These are phyloP conservation scores for Phialemonium atrogriseum DNA, from an alignment of 2,329 filamentous ascomycete genomes.

Conservation along the genomic window DNA sequence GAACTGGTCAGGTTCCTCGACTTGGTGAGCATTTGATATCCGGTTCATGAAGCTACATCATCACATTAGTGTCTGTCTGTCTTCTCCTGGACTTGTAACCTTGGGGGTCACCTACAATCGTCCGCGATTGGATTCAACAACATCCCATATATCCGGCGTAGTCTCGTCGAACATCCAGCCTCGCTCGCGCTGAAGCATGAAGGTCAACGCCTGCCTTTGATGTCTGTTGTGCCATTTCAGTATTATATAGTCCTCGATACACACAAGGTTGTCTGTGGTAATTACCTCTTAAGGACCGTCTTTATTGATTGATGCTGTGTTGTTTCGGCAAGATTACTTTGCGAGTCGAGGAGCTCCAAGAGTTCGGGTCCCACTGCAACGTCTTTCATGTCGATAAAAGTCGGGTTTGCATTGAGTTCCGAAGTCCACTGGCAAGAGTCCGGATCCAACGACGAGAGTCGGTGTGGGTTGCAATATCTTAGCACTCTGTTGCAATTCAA, in stretches of 20 bases:
- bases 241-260: no score
- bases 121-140: constrained; percentile 10
- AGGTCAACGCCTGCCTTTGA: constrained; percentile 33
- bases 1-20: constrained; percentile 24
- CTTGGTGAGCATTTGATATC: constrained; percentile 18
- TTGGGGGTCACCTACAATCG: constrained; percentile 11
- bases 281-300: constrained; percentile 16
- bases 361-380: constrained; percentile 10
- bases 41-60: constrained; percentile 24
- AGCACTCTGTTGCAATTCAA: constrained; percentile 15
- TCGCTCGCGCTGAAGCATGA: constrained; percentile 28
- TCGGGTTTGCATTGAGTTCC: constrained; percentile 4
- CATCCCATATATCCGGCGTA: constrained; percentile 25
- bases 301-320: constrained; percentile 16
- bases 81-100: not conserved
- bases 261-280: not conserved
- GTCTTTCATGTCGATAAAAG: not conserved
- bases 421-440: constrained; percentile 7
- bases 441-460: constrained; percentile 15
- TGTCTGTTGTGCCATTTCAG: constrained; percentile 23
- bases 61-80: not conserved
- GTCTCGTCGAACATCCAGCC: constrained; percentile 23
- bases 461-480: constrained; percentile 27
- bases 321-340: constrained; percentile 19
- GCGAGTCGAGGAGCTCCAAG: constrained; percentile 15